phyloP scores from a whole-genome alignment of 768 basidiomycete species.

The Hericium coralloides region DNA sequence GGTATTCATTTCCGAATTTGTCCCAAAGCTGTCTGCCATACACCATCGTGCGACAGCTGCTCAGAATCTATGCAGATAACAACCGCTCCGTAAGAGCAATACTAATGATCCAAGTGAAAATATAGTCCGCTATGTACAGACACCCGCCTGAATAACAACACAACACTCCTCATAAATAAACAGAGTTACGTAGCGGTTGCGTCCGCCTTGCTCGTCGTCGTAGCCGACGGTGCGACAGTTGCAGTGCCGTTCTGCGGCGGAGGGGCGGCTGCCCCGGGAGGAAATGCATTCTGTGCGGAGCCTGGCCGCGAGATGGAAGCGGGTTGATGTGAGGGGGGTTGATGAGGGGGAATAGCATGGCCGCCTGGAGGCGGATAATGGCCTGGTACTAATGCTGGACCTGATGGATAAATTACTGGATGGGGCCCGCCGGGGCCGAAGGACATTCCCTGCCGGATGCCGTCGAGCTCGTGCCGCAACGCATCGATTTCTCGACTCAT shows the following conservation, averaged over 20 bases:
- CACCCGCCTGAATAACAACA: not conserved
- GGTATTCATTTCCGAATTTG: too few relatives aligned
- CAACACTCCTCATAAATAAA: not conserved
- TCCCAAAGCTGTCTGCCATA: too few relatives aligned
- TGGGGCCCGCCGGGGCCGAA: slow-evolving; percentile 40
- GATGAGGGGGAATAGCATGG: slow-evolving; percentile 36
- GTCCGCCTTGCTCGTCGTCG: not conserved
- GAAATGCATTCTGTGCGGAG: not conserved
- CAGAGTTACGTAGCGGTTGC: not conserved
- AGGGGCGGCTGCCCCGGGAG: not conserved
- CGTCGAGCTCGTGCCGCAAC: slow-evolving; percentile 66
- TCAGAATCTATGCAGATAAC: too few relatives aligned
- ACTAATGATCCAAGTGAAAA: not conserved
- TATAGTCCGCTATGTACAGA: not conserved
- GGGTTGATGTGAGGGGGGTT: slow-evolving; percentile 14
- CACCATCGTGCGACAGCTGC: too few relatives aligned
- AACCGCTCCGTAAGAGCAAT: too few relatives aligned
- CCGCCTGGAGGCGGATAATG: slow-evolving; percentile 36
- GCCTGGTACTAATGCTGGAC: slow-evolving; percentile 29
- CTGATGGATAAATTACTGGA: slow-evolving; percentile 20
- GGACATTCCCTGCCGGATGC: slow-evolving; percentile 46
- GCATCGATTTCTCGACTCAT: slow-evolving; percentile 74
- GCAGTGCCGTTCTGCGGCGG: not conserved
- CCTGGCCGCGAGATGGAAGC: not conserved
- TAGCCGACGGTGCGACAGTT: not conserved